These are phyloP conservation scores for Malus sylvestris DNA, from an alignment of 306 rosid genomes.

Conservation along the genomic window DNA sequence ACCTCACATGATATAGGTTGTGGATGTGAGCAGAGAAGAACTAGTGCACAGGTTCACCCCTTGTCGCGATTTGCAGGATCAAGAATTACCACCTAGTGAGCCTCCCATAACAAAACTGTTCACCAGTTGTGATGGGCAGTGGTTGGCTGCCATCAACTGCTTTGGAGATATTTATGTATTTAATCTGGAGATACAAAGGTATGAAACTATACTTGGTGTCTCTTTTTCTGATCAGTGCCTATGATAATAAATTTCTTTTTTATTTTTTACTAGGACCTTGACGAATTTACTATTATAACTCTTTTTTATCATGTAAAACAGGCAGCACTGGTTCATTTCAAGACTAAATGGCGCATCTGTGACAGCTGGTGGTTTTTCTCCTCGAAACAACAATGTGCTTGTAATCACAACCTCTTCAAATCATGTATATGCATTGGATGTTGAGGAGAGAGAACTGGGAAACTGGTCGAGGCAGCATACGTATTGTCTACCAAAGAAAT, in stretches of 20 bases:
- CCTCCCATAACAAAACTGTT: conserved; percentile 93
- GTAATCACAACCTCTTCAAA: conserved; percentile 86
- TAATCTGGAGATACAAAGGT: conserved; percentile 81
- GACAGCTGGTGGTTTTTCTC: conserved; percentile 90
- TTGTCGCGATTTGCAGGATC: conserved; percentile 42
- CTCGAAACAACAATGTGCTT: conserved; percentile 60
- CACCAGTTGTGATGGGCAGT: conserved; percentile 88
- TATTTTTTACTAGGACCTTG: background rate
- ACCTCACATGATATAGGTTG: conserved; percentile 45
- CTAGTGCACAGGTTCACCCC: conserved; percentile 73
- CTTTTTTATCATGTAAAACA: conserved; percentile 23
- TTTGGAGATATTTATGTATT: conserved; percentile 88
- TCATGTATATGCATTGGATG: conserved; percentile 83
- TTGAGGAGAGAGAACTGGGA: conserved; percentile 80
- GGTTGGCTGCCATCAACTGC: conserved; percentile 98
- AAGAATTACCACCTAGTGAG: conserved; percentile 53
- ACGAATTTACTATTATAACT: background rate
- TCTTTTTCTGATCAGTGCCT: background rate
- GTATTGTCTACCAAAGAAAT: conserved; percentile 68
- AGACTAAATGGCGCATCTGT: conserved; percentile 90
- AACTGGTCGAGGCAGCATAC: conserved; percentile 76
- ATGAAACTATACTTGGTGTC: background rate
- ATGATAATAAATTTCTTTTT: background rate
- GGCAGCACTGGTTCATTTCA: conserved; percentile 96
- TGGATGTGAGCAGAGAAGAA: conserved; percentile 45